A percentile compares a stretch with the other conserved stretches of the same genome.
These are phyloP conservation scores for Ogataea neopini DNA, from an alignment of 805 yeast genomes.

Conservation along the genomic window DNA sequence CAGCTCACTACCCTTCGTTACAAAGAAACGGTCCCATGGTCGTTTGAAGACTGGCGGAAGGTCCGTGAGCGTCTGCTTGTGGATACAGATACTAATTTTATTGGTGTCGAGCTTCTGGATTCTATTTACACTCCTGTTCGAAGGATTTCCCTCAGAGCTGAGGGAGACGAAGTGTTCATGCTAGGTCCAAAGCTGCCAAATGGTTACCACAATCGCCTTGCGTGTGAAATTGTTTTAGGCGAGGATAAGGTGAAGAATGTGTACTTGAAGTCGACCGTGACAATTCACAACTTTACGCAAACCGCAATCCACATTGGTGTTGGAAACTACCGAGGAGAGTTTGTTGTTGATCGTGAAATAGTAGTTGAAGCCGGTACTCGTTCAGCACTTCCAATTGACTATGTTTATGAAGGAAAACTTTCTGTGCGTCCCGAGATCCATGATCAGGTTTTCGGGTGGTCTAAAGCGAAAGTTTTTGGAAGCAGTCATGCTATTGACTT, in stretches of 20 bases:
- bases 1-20: conserved; percentile 43
- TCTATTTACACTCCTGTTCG: conserved; percentile 55
- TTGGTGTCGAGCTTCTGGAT: conserved; percentile 63
- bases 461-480: conserved; percentile 43
- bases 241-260: conserved; percentile 80
- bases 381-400: conserved; percentile 72
- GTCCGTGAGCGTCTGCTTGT: conserved; percentile 78
- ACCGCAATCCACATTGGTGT: conserved; percentile 50
- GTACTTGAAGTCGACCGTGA: conserved; percentile 73
- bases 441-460: conserved; percentile 64
- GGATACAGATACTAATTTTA: conserved; percentile 56
- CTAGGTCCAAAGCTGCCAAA: conserved; percentile 55
- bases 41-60: conserved; percentile 91
- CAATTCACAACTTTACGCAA: conserved; percentile 66
- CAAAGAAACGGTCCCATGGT: conserved; percentile 69
- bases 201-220: conserved; percentile 66
- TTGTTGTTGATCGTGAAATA: conserved; percentile 35
- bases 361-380: conserved; percentile 55
- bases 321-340: conserved; percentile 34
- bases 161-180: conserved; percentile 78
- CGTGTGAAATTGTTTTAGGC: conserved; percentile 68
- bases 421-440: conserved; percentile 61
- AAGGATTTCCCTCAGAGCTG: conserved; percentile 68
- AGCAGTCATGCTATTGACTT: conserved; percentile 32
- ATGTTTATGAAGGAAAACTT: conserved; percentile 59